Evolutionary conservation across 306 rosid species (phyloP).

Genomic region (Alnus glutinosa): DNA sequence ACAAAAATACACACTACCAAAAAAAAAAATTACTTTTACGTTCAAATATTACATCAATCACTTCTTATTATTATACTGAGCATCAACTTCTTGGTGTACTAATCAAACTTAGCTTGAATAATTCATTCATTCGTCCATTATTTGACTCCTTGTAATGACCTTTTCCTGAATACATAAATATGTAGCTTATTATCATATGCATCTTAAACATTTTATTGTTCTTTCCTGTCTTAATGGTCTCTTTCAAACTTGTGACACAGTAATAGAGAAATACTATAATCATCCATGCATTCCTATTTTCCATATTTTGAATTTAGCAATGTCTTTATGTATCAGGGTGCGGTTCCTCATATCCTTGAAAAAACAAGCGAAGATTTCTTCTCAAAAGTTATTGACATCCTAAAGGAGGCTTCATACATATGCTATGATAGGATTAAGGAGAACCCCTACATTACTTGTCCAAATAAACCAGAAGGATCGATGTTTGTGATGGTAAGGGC

Average conservation of each 20-base stretch:
- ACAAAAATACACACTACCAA: too few species aligned
- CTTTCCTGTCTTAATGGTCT: not conserved
- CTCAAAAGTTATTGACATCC: constrained; percentile 24
- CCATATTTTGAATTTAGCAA: not conserved
- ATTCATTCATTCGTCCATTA: too few species aligned
- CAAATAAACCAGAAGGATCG: constrained; percentile 54
- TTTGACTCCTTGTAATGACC: too few species aligned
- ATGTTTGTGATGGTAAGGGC: constrained; percentile 45
- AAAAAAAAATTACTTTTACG: too few species aligned
- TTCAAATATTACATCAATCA: too few species aligned
- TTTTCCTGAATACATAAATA: too few species aligned
- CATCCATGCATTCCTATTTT: not conserved
- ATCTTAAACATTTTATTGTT: too few species aligned
- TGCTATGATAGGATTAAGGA: constrained; percentile 40
- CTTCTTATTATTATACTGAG: too few species aligned
- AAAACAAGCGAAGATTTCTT: constrained; percentile 36
- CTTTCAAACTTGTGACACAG: not conserved
- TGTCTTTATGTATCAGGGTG: constrained; percentile 32
- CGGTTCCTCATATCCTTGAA: constrained; percentile 44
- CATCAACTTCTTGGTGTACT: too few species aligned
- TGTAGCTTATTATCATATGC: too few species aligned
- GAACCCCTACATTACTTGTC: constrained; percentile 46
- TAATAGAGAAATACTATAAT: not conserved
- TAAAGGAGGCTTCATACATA: constrained; percentile 30
- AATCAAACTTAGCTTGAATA: too few species aligned